phyloP scores from a whole-genome alignment of 1,284 basidiomycete species.

The Papiliotrema nemorosa region DNA sequence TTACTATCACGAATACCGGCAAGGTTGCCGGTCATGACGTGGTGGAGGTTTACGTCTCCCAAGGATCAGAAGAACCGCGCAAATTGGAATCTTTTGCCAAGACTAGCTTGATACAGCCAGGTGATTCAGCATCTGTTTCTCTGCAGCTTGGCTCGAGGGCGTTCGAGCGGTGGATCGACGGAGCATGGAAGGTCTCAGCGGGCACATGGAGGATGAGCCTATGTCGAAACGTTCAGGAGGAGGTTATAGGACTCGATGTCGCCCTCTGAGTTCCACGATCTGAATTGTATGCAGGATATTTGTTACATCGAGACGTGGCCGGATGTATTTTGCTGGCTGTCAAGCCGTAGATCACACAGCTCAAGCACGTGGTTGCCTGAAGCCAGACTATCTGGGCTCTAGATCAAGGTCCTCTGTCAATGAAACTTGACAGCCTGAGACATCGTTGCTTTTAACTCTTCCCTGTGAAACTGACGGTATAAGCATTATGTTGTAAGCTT shows the following conservation, averaged over 20 bases:
- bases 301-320: too few relatives aligned
- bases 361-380: too few relatives aligned
- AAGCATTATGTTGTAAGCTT: background rate
- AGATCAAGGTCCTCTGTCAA: too few relatives aligned
- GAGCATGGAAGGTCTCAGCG: background rate
- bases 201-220: background rate
- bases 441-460: background rate
- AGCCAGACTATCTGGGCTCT: too few relatives aligned
- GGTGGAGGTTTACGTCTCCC: background rate
- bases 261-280: too few relatives aligned
- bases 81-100: slow-evolving; percentile 1
- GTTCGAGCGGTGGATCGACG: background rate
- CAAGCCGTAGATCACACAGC: too few relatives aligned
- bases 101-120: background rate
- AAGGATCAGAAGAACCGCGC: background rate
- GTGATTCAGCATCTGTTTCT: background rate
- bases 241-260: background rate
- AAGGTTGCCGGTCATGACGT: background rate
- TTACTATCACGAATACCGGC: background rate
- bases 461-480: background rate
- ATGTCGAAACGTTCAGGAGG: background rate
- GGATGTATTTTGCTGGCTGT: too few relatives aligned
- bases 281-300: too few relatives aligned
- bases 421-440: too few relatives aligned
- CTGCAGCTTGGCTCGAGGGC: background rate